Evolutionary conservation across 2,329 filamentous ascomycete species (phyloP), one percentile per base, ranked within the genome.

Genomic region (Uncinocarpus reesii): DNA sequence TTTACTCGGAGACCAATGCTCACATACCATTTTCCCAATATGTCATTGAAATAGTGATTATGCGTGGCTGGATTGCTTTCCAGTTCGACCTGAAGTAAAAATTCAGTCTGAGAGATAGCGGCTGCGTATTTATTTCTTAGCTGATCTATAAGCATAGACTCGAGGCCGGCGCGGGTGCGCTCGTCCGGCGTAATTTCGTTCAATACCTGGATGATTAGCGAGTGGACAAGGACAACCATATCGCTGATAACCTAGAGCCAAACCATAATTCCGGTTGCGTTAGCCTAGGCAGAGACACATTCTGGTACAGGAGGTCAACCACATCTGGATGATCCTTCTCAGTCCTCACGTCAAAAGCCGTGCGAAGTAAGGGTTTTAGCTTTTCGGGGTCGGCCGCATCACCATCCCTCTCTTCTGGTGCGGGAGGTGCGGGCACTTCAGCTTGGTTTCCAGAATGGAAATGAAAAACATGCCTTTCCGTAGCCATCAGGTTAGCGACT

Each of bases 81-180:
- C 1, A 69, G 60, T 57, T 82, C 78, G 2, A 79, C 68, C 1
- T 65, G 35, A 0, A 84, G 57, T 0, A 84, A 63, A 23, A 78
- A 78, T 0, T 61, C 51, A 0, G 71, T 65, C 11, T 80, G 72
- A 0, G 70, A 51, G 31, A 78, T 65, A 0, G 76, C 75, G 0
- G 55, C 59, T 4, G 61, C 52, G 52, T 83, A 82, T 0, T 63
- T 57, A 0, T 58, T 53, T 0, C 66, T 49, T 0, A 82, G 60
- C 10, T 71, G 60, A 0, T 77, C 70, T 0, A 70, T 49, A 0
- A 83, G 55, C 1, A 58, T 52, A 1, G 61, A 58, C 52, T 66
- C 65, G 0, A 83, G 53, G n/a, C 68, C 61, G 0, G 63, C 53
- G 0, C 66, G 61, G 1, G 79, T 65, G 0, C 55, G 54, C 1